phyloP scores from a whole-genome alignment of 768 basidiomycete species.

The Russula sp. region DNA sequence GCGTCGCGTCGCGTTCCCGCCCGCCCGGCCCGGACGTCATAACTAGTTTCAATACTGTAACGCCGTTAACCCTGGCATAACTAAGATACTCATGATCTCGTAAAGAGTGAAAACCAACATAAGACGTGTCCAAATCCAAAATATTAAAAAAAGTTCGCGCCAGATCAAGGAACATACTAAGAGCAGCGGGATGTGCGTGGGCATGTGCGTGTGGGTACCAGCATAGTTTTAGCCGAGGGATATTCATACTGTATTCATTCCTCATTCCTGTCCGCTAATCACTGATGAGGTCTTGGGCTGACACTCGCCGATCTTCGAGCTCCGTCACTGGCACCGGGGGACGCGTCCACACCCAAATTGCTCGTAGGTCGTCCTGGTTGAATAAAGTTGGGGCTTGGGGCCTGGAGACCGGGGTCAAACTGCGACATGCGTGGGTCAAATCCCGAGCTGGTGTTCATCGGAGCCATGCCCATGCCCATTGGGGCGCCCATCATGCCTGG shows the following conservation, averaged over 20 bases:
- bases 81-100: neutral
- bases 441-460: slow-evolving; percentile 13
- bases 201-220: neutral
- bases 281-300: slow-evolving; percentile 13
- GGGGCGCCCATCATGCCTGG: slow-evolving; percentile 14
- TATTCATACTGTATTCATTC: no score
- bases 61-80: neutral
- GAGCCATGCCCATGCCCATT: slow-evolving; percentile 16
- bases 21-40: neutral
- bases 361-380: slow-evolving; percentile 3
- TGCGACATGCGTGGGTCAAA: slow-evolving; percentile 20
- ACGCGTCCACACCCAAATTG: neutral
- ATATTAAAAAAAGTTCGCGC: neutral
- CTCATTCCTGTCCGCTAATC: neutral
- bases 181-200: neutral
- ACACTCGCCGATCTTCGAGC: slow-evolving; percentile 10
- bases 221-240: no score
- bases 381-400: slow-evolving; percentile 2
- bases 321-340: slow-evolving; percentile 3
- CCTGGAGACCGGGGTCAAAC: slow-evolving; percentile 17
- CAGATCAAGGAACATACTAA: neutral
- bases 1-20: neutral
- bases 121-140: neutral
- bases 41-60: neutral
- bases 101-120: neutral